A percentile compares a stretch with the other conserved stretches of the same genome.
Conservation (phyloP, 768 basidiomycete species). For the Podaxis mareebaensis region DNA sequence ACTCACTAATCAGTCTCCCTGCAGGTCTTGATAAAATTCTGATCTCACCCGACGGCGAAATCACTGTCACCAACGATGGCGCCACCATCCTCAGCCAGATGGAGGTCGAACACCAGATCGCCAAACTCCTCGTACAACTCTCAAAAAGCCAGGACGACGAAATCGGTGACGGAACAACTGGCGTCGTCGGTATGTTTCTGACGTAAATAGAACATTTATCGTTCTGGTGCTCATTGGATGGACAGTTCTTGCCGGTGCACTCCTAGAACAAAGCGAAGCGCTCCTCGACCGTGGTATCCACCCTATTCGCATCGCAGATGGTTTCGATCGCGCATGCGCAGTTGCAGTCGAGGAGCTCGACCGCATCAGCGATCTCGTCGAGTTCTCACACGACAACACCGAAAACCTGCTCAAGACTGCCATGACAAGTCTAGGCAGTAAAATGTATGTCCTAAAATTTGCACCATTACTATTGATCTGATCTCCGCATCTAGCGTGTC, state of each 20-base stretch:
- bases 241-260: conserved; percentile 93
- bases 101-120: conserved; percentile 99
- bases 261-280: conserved; percentile 91
- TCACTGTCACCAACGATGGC: conserved; percentile 99
- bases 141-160: conserved; percentile 99
- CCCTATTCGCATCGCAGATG: conserved; percentile 98
- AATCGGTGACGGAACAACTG: conserved; percentile 98
- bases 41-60: conserved; percentile 96
- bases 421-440: conserved; percentile 95
- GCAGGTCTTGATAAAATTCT: conserved; percentile 93
- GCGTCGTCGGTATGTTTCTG: conserved; percentile 85
- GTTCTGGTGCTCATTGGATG: conserved; percentile 8
- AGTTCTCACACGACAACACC: conserved; percentile 80
- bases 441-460: conserved; percentile 70
- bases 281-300: conserved; percentile 99
- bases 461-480: neutral
- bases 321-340: conserved; percentile 91
- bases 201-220: neutral
- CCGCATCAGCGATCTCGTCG: conserved; percentile 85
- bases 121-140: conserved; percentile 94
- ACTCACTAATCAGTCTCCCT: conserved; percentile 14
- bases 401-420: conserved; percentile 91
- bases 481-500: conserved; percentile 68
- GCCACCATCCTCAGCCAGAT: conserved; percentile 98
- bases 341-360: conserved; percentile 92